Evolutionary conservation across 345 rosid species (phyloP).

Genomic region (Jatropha curcas): DNA sequence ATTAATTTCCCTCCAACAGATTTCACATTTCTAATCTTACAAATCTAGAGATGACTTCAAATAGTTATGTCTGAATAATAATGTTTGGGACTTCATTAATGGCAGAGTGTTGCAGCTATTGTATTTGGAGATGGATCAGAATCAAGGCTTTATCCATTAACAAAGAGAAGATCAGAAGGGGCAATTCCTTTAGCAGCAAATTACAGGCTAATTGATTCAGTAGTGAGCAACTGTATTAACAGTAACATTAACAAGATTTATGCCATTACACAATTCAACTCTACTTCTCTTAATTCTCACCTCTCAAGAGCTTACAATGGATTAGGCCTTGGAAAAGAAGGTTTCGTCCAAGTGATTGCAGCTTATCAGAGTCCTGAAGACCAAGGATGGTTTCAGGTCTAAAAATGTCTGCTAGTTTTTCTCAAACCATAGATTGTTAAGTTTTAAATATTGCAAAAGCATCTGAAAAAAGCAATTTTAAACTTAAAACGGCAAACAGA

Average conservation of each 20-base stretch:
- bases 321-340: slow-evolving; percentile 56
- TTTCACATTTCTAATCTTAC: too few species aligned
- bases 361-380: slow-evolving; percentile 79
- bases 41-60: too few species aligned
- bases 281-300: slow-evolving; percentile 85
- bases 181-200: slow-evolving; percentile 78
- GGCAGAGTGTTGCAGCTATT: slow-evolving; percentile 74
- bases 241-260: slow-evolving; percentile 80
- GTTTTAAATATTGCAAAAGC: too few species aligned
- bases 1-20: too few species aligned
- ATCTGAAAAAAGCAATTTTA: too few species aligned
- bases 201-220: slow-evolving; percentile 77
- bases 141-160: slow-evolving; percentile 65
- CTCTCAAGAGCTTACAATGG: slow-evolving; percentile 70
- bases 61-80: background rate
- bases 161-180: slow-evolving; percentile 78
- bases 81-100: slow-evolving; percentile 4
- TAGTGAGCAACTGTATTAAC: slow-evolving; percentile 82
- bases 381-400: slow-evolving; percentile 81
- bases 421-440: too few species aligned
- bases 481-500: too few species aligned
- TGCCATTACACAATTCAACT: slow-evolving; percentile 82
- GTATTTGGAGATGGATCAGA: slow-evolving; percentile 77
- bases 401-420: slow-evolving; percentile 4
- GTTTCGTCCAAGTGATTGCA: slow-evolving; percentile 74